phyloP scores from a whole-genome alignment of 176 grass and related monocot species.

The Ampelocalamus luodianensis region DNA sequence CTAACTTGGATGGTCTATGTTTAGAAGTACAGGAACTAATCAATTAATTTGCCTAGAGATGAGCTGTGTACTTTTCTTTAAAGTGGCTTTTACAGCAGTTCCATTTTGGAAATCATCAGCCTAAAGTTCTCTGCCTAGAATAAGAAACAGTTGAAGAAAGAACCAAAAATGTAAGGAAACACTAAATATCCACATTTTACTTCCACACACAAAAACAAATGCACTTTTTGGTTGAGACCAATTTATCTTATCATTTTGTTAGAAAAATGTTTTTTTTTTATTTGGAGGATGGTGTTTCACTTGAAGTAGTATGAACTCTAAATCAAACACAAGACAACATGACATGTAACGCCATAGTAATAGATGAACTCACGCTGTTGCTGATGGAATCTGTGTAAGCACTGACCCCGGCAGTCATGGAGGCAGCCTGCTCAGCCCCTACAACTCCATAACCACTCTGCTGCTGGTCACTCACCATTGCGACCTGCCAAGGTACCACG shows the following conservation, averaged over 20 bases:
- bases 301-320: constrained; percentile 23
- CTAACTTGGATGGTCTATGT: not conserved
- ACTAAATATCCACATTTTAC: not conserved
- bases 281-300: not conserved
- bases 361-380: constrained; percentile 79
- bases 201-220: not conserved
- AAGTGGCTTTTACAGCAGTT: not conserved
- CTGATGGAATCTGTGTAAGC: constrained; percentile 58
- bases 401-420: constrained; percentile 44
- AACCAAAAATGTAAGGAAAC: not conserved
- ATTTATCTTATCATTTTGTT: constrained; percentile 19
- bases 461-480: constrained; percentile 30
- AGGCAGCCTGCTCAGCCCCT: constrained; percentile 44
- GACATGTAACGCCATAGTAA: constrained; percentile 36
- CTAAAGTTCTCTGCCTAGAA: constrained; percentile 27
- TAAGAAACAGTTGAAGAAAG: constrained; percentile 12
- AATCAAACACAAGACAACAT: not conserved
- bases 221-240: not conserved
- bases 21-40: not conserved
- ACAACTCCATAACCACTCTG: constrained; percentile 43
- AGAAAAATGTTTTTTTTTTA: constrained; percentile 3
- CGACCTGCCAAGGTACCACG: constrained; percentile 57
- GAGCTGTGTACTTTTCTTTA: not conserved
- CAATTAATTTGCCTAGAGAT: constrained; percentile 13
- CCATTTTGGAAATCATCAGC: constrained; percentile 13